Evolutionary conservation across 306 rosid genomes (phyloP).

Genomic region (Ochetophila trinervis): DNA sequence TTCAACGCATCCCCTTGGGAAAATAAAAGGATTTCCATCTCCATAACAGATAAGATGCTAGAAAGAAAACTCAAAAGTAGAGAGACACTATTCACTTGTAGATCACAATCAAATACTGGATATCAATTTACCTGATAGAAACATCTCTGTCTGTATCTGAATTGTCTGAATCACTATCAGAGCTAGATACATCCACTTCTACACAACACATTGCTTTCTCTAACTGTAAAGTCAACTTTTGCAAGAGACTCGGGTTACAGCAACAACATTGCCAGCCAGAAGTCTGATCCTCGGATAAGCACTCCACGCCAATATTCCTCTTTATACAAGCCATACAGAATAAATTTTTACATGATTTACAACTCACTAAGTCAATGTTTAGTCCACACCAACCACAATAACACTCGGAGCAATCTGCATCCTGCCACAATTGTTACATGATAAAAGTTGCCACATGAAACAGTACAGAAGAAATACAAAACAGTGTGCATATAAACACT

Average conservation of each 20-base stretch:
- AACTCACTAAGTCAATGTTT: conserved; percentile 49
- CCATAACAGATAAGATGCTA: too few species aligned
- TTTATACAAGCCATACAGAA: conserved; percentile 64
- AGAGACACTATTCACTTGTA: conserved; percentile 13
- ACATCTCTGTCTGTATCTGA: conserved; percentile 49
- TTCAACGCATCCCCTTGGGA: conserved; percentile 4
- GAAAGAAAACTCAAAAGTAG: not conserved
- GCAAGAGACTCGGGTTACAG: conserved; percentile 62
- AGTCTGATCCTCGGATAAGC: conserved; percentile 45
- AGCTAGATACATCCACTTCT: conserved; percentile 47
- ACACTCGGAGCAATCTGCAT: conserved; percentile 51
- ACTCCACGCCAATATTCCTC: conserved; percentile 63
- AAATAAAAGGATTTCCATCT: conserved; percentile 4
- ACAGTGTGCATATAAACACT: not conserved
- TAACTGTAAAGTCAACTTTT: conserved; percentile 44
- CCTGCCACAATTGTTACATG: conserved; percentile 47
- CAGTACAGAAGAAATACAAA: not conserved
- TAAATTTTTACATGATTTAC: conserved; percentile 58
- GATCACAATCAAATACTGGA: conserved; percentile 1
- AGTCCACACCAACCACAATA: conserved; percentile 83
- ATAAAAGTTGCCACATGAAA: conserved; percentile 18
- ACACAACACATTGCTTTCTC: conserved; percentile 50
- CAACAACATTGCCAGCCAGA: conserved; percentile 72
- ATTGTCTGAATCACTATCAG: conserved; percentile 72
- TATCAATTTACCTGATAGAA: conserved; percentile 51